Conservation (phyloP, 345 rosid genomes). For the Brassica juncea region DNA sequence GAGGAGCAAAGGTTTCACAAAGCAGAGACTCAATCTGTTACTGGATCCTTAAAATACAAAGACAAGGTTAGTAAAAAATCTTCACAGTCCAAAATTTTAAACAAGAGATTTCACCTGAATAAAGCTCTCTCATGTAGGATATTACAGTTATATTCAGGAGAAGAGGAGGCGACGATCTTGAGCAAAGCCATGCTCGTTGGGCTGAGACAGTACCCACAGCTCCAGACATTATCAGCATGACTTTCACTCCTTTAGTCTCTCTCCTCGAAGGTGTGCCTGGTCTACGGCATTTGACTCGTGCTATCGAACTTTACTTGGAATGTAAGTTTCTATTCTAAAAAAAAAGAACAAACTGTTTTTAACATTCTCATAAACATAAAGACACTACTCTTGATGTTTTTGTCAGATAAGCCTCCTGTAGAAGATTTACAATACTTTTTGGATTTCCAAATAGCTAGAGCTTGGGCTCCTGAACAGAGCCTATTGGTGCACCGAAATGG, state of each 20-base stretch:
- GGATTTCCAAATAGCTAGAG: constrained; percentile 82
- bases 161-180: constrained; percentile 99
- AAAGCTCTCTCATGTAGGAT: constrained; percentile 69
- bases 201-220: constrained; percentile 70
- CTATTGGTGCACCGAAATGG: constrained; percentile 98
- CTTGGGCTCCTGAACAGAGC: constrained; percentile 98
- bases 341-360: too few species aligned
- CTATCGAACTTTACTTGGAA: constrained; percentile 83
- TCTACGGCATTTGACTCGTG: constrained; percentile 75
- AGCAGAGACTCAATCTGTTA: constrained; percentile 57
- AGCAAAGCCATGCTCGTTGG: constrained; percentile 93
- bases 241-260: constrained; percentile 78
- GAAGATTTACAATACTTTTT: constrained; percentile 96
- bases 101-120: too few species aligned
- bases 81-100: background rate
- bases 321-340: constrained; percentile 56
- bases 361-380: too few species aligned
- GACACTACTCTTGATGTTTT: too few species aligned
- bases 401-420: constrained; percentile 83
- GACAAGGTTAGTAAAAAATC: constrained; percentile 70
- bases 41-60: constrained; percentile 78
- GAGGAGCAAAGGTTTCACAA: constrained; percentile 67
- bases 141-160: constrained; percentile 95
- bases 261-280: constrained; percentile 93
- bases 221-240: constrained; percentile 94